A percentile compares a stretch with the other conserved stretches of the same genome.
phyloP scores from a whole-genome alignment of 306 rosid genomes.

The Cicer chorassanicum region DNA sequence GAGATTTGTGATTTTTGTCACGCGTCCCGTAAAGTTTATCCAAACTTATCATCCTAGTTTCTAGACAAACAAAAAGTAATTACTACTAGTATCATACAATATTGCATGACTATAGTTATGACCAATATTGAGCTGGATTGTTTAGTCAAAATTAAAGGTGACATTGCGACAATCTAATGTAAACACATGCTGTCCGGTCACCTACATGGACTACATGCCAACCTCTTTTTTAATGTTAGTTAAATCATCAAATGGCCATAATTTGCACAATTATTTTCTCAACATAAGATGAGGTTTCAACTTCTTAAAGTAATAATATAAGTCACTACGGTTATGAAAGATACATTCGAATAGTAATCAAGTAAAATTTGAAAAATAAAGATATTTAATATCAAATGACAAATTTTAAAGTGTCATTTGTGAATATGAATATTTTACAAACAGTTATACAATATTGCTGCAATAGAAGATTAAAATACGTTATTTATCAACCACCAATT shows the following conservation, averaged over 20 bases:
- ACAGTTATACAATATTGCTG: no score
- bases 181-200: conserved; percentile 4
- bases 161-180: conserved; percentile 36
- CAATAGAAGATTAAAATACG: background rate
- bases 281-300: conserved; percentile 5
- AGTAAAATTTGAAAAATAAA: no score
- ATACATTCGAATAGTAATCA: no score
- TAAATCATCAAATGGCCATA: background rate
- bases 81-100: conserved; percentile 11
- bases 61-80: conserved; percentile 7
- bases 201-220: conserved; percentile 10
- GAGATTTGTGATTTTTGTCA: conserved; percentile 43
- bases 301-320: no score
- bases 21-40: conserved; percentile 18
- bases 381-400: no score
- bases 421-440: no score
- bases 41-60: conserved; percentile 20
- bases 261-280: conserved; percentile 10
- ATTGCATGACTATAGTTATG: conserved; percentile 47
- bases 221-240: conserved; percentile 1
- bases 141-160: conserved; percentile 28
- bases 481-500: background rate
- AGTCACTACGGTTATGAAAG: no score
- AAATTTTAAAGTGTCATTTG: no score
- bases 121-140: conserved; percentile 18